Conservation (phyloP, 2,329 filamentous ascomycete species). For the Alternaria sp. region DNA sequence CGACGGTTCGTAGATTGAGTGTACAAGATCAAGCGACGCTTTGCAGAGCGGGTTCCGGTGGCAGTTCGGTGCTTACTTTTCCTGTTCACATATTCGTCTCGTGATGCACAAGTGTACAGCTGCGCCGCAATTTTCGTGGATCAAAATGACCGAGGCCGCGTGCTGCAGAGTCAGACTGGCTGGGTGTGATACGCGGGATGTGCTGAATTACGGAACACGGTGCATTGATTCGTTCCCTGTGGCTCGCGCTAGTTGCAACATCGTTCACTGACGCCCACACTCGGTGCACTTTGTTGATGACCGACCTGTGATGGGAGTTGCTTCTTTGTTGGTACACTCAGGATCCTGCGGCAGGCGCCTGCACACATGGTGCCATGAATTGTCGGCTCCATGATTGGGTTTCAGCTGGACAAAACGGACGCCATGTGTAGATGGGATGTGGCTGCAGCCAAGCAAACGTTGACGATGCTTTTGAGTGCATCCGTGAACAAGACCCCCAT, state of each 20-base stretch:
- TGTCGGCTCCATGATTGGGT: background rate
- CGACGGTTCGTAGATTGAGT: slow-evolving; percentile 23
- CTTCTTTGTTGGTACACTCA: slow-evolving; percentile 5
- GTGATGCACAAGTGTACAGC: slow-evolving; percentile 38
- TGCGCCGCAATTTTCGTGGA: slow-evolving; percentile 25
- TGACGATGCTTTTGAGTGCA: slow-evolving; percentile 20
- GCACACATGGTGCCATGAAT: slow-evolving; percentile 2
- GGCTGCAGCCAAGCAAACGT: slow-evolving; percentile 32
- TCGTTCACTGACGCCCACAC: slow-evolving; percentile 8
- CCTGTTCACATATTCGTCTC: slow-evolving; percentile 23
- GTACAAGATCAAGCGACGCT: slow-evolving; percentile 15
- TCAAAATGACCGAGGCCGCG: slow-evolving; percentile 28
- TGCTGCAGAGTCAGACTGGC: slow-evolving; percentile 31
- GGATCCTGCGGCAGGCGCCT: background rate
- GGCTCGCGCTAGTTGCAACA: slow-evolving; percentile 13
- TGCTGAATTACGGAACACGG: slow-evolving; percentile 23
- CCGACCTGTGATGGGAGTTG: slow-evolving; percentile 4
- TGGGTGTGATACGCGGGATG: slow-evolving; percentile 36
- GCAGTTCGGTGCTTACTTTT: slow-evolving; percentile 31
- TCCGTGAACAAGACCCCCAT: slow-evolving; percentile 25
- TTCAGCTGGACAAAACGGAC: slow-evolving; percentile 7
- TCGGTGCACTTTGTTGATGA: slow-evolving; percentile 3
- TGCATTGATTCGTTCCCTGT: slow-evolving; percentile 11
- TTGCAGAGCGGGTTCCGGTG: slow-evolving; percentile 14
- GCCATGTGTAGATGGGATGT: slow-evolving; percentile 17